Percentiles rank a stretch among this genome's conserved stretches.
phyloP scores from a whole-genome alignment of 805 yeast genomes.

The Wickerhamomyces chaumierensis region DNA sequence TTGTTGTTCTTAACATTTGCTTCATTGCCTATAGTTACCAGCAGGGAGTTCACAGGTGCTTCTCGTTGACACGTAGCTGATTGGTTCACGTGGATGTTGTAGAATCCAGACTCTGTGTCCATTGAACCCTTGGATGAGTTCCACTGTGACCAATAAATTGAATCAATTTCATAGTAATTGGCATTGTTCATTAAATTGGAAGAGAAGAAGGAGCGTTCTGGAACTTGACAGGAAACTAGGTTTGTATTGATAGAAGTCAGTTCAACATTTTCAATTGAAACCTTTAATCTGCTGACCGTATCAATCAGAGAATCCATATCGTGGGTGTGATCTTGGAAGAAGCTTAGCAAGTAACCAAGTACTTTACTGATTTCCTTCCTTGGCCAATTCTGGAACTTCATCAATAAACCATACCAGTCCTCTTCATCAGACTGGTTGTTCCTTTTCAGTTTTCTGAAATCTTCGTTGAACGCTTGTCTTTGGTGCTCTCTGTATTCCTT shows the following conservation, averaged over 20 bases:
- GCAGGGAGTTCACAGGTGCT: conserved; percentile 5
- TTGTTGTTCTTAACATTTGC: neutral
- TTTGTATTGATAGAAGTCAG: conserved; percentile 1
- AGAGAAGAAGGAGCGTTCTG: conserved; percentile 1
- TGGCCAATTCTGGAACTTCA: neutral
- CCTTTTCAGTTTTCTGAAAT: neutral
- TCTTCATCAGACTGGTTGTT: neutral
- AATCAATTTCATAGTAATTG: conserved; percentile 7
- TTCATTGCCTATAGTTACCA: conserved; percentile 9
- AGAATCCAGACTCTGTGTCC: conserved; percentile 8
- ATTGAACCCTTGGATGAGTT: neutral
- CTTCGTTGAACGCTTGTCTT: neutral
- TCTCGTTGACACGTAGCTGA: conserved; percentile 6
- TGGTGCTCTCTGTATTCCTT: conserved; percentile 14
- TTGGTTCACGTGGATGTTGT: conserved; percentile 3
- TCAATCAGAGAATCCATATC: conserved; percentile 2
- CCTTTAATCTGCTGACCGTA: conserved; percentile 3
- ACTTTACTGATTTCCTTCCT: neutral
- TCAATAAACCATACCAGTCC: neutral
- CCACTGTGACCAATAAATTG: conserved; percentile 9
- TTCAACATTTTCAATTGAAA: neutral
- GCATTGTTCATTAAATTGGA: conserved; percentile 6
- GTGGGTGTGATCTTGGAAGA: neutral
- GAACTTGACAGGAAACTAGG: neutral
- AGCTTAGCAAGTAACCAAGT: neutral